A percentile compares a stretch with the other conserved stretches of the same genome.
Evolutionary conservation across 805 yeast genomes (phyloP).

Genomic region (Wickerhamomyces strasburgensis): DNA sequence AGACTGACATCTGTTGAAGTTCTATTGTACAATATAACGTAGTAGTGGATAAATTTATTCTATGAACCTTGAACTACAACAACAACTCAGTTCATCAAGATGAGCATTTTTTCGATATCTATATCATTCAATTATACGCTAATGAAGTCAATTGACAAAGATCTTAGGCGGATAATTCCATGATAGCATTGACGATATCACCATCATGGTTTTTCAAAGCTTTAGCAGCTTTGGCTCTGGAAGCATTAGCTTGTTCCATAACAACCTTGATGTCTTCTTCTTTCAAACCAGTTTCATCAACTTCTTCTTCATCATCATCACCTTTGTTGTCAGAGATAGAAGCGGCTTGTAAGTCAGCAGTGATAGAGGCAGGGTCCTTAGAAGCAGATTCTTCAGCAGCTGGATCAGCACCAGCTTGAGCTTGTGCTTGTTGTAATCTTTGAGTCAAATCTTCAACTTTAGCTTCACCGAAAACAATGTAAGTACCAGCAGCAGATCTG

Average conservation of each 20-base stretch:
- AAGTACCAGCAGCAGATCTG: conserved; percentile 90
- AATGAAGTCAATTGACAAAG: too few relatives aligned
- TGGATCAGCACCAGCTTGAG: conserved; percentile 31
- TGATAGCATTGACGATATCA: conserved; percentile 94
- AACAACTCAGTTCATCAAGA: too few relatives aligned
- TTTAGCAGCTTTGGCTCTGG: conserved; percentile 86
- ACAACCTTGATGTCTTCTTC: conserved; percentile 80
- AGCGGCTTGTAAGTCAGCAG: conserved; percentile 75
- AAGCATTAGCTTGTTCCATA: conserved; percentile 84
- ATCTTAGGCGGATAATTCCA: conserved; percentile 51
- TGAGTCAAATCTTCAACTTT: conserved; percentile 90
- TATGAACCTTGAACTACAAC: too few relatives aligned
- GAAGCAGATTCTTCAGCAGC: conserved; percentile 54
- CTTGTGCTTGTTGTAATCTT: conserved; percentile 80
- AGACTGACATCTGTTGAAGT: too few relatives aligned
- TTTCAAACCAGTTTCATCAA: conserved; percentile 81
- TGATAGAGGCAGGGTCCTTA: conserved; percentile 73
- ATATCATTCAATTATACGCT: too few relatives aligned
- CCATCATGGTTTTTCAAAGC: conserved; percentile 85
- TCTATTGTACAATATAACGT: too few relatives aligned
- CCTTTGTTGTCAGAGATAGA: conserved; percentile 41
- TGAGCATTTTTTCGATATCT: too few relatives aligned
- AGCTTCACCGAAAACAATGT: conserved; percentile 97
- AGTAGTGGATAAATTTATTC: too few relatives aligned
- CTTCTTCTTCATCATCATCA: conserved; percentile 61